Evolutionary conservation across 768 basidiomycete genomes (phyloP), one percentile per base, ranked within the genome.

Genomic region (Lentinula aciculospora): DNA sequence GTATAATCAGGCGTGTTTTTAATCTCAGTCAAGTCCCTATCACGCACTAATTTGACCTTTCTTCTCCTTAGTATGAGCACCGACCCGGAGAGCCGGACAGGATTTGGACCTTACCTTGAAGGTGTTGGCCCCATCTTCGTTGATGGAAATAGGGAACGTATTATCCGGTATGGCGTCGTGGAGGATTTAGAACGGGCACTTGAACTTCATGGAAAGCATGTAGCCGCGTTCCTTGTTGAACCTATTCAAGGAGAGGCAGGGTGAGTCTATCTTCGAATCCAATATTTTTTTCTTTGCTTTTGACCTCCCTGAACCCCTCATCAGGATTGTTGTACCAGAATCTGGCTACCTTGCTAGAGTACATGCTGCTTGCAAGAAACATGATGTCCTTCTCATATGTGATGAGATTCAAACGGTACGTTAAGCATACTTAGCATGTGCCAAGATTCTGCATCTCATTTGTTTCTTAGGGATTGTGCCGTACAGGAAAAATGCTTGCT

Each of bases 221-320:
- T 92, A 25, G 97, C 95, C 5, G 96, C 92, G 1, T 94, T 99
- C 77, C 79, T 99, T 57, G 82, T 99, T 3, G 97, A 99, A 73
- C 97, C 97, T 4, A 98, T 99, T 61, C 97, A 99, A 69, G 96
- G 96, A n/a, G 96, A 98, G 73, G 96, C 96, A 17, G 95, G 94
- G 92, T 93, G 68, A 45, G 89, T 76, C 34, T 15, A n/a, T 56
- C 42, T 7, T 21, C 25, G 4, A 31, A 49, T 28, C 62, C 34
- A 48, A 8, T 39, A 36, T 53, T 19, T 15, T 21, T 25, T 25
- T 10, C 49, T 28, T 21, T 23, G 12, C 46, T 39, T 17, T 17
- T 12, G 9, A 44, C 49, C 40, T 45, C 40, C 15, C 10, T 56
- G 10, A n/a, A n/a, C n/a, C 32, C 15, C 10, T 53, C 37, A 8